Evolutionary conservation across 2,329 filamentous ascomycete species (phyloP).

Genomic region (Penicillium sp.): DNA sequence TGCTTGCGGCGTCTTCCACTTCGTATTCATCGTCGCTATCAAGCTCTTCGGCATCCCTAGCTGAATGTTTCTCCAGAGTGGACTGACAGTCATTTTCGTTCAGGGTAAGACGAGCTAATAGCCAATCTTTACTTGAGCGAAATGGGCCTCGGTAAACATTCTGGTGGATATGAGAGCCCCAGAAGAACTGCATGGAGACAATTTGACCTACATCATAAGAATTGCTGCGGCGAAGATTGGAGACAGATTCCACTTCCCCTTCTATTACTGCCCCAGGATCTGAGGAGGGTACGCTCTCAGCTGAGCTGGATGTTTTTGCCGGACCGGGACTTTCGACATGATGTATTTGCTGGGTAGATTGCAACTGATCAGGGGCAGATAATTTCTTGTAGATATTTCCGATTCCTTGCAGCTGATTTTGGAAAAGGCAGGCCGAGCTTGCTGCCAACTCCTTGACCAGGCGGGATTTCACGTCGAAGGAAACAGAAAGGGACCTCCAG

Average conservation of each 20-base stretch:
- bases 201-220: conserved; percentile 9
- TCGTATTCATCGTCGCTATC: conserved; percentile 17
- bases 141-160: conserved; percentile 17
- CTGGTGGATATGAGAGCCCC: conserved; percentile 11
- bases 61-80: conserved; percentile 3
- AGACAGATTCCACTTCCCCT: neutral
- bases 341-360: neutral
- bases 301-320: neutral
- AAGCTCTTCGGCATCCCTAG: conserved; percentile 5
- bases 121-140: conserved; percentile 14
- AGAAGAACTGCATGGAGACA: conserved; percentile 17
- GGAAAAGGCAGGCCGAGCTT: neutral
- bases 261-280: neutral
- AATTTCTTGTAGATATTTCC: conserved; percentile 4
- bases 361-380: neutral
- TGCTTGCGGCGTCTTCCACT: conserved; percentile 11
- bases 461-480: neutral
- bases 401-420: conserved; percentile 14
- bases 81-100: conserved; percentile 8
- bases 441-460: neutral
- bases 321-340: neutral
- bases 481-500: conserved; percentile 3
- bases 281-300: neutral
- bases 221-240: neutral
- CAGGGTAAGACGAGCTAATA: conserved; percentile 12